These are phyloP conservation scores for Clavispora fructus DNA, from an alignment of 805 yeast species.

Conservation along the genomic window DNA sequence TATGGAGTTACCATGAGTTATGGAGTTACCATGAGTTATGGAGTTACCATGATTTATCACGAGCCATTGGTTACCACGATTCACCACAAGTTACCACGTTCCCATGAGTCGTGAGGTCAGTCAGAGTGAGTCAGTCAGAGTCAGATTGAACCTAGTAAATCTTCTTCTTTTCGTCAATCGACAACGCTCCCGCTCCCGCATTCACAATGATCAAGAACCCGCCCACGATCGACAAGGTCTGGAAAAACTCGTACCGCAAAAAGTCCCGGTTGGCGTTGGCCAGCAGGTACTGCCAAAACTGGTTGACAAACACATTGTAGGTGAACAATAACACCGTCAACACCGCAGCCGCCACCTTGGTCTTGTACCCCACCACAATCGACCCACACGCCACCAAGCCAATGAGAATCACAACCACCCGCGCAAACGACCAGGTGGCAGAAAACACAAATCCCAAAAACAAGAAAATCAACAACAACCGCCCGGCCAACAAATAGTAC, in stretches of 20 bases:
- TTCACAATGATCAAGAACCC: conserved; percentile 86
- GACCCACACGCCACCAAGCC: conserved; percentile 69
- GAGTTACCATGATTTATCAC: too few species aligned
- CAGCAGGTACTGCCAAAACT: conserved; percentile 77
- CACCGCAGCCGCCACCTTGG: conserved; percentile 76
- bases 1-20: too few species aligned
- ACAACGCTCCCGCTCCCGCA: conserved; percentile 94
- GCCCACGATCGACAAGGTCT: conserved; percentile 90
- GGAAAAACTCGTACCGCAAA: conserved; percentile 89
- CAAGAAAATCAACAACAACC: conserved; percentile 76
- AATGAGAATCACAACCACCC: conserved; percentile 58
- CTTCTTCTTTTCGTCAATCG: conserved; percentile 94
- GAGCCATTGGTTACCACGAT: too few species aligned
- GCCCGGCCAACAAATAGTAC: conserved; percentile 80
- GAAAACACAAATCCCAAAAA: conserved; percentile 81
- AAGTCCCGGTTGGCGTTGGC: conserved; percentile 80
- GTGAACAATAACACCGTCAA: conserved; percentile 64
- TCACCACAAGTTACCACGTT: too few species aligned
- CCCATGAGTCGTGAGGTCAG: too few species aligned
- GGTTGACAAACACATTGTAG: conserved; percentile 76
- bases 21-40: too few species aligned
- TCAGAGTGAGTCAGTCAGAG: too few species aligned
- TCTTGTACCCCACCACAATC: conserved; percentile 88
- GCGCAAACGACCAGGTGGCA: conserved; percentile 63
- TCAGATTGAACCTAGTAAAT: too few species aligned